Base-by-base conservation (phyloP, 164 flowering plant genomes). In the Tetrastigma voinierianum region DNA sequence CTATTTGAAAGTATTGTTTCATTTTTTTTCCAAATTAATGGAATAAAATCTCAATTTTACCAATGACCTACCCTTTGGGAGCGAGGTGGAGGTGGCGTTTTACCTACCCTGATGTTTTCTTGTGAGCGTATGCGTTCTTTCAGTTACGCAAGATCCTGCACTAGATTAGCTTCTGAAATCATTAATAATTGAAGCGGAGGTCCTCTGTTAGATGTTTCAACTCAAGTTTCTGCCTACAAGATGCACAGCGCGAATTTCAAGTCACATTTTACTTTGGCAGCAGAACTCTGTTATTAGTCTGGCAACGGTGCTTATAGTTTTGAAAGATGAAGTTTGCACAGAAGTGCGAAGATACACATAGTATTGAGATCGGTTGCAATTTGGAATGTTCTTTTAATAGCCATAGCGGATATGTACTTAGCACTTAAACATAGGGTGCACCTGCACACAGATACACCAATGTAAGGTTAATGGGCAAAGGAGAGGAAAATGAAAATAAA, bases 221-320 rank as follows among this genome's bases (percentile, higher is more conserved):
- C 91, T 74, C n/a, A n/a, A 97, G 83, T 67, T 94, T 90, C 65
- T 86, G 97, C 66, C 89, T 93, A 98, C 93, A n/a, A 86, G 92
- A 61, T 43, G 9, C n/a, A n/a, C n/a, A n/a, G 21, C 16, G 16
- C 71, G 43, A 1, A 21, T 56, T 67, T 53, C 10, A 15, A n/a
- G 11, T 32, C 19, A 12, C 20, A 46, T 53, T 20, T 46, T 46
- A 60, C 18, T 9, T 13, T 44, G 32, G 3, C 12, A 23, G 12
- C 25, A 32, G 40, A 32, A 32, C 40, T 32, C 40, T 32, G 40
- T 32, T 32, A 32, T 32, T 32, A 7, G 3, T 32, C 40, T 32
- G 40, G 40, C 1, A 14, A 43, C 7, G 3, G 10, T 23, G 13
- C 15, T n/a, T 4, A 14, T 15, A 20, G 14, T 59, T 43, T 59